A percentile compares a stretch with the other conserved stretches of the same genome.
phyloP scores from a whole-genome alignment of 176 grass and related monocot genomes.

The Secale cereale region DNA sequence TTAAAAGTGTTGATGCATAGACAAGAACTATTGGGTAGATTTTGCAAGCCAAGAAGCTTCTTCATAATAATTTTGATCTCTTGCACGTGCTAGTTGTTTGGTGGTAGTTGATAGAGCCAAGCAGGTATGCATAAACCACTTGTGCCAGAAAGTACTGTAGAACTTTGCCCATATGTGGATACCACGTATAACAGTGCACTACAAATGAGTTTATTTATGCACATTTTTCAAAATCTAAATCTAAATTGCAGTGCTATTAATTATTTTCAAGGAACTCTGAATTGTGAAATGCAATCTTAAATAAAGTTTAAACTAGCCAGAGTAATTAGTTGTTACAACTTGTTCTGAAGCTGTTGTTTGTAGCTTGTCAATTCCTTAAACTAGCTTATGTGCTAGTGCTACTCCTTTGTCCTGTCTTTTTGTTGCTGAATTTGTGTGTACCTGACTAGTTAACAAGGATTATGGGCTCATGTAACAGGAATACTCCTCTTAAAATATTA shows the following conservation, averaged over 20 bases:
- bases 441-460: not conserved
- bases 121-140: not conserved
- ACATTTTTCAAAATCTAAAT: too few relatives aligned
- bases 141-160: constrained; percentile 1
- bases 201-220: not conserved
- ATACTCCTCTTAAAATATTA: not conserved
- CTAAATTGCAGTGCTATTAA: too few relatives aligned
- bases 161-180: not conserved
- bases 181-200: not conserved
- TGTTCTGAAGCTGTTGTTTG: not conserved
- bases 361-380: not conserved
- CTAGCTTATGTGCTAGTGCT: not conserved
- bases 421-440: not conserved
- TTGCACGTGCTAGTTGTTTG: not conserved
- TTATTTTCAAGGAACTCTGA: not conserved
- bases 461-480: not conserved
- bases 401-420: not conserved
- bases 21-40: not conserved
- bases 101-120: not conserved
- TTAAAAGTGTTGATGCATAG: not conserved
- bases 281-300: not conserved
- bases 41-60: not conserved
- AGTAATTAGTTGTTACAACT: not conserved
- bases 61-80: not conserved
- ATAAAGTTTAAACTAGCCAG: not conserved